phyloP scores from a whole-genome alignment of 2,329 filamentous ascomycete genomes.

The Botrytis hyacinthi region DNA sequence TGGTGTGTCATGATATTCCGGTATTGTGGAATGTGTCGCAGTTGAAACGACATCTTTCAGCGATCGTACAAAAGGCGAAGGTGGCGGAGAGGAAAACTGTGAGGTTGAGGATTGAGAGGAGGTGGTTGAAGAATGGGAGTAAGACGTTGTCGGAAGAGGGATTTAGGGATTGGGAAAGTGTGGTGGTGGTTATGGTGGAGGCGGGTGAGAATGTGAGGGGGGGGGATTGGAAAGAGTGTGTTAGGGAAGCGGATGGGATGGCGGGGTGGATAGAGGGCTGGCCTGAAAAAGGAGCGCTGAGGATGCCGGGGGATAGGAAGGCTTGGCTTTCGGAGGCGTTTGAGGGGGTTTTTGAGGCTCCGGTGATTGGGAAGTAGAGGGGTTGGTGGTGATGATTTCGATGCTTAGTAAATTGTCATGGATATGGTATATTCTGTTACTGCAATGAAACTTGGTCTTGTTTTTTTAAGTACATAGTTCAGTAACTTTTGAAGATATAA shows the following conservation, averaged over 20 bases:
- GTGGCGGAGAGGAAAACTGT: not conserved
- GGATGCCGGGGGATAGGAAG: not conserved
- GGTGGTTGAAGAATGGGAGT: not conserved
- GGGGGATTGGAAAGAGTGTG: not conserved
- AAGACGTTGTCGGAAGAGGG: not conserved
- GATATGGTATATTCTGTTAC: not conserved
- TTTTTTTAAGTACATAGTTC: not conserved
- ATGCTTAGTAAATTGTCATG: not conserved
- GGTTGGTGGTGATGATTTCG: not conserved
- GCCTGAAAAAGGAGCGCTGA: slow-evolving; percentile 6
- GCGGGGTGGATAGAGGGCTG: slow-evolving; percentile 4
- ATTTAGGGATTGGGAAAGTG: not conserved
- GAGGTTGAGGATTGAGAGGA: not conserved
- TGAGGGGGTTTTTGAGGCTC: not conserved
- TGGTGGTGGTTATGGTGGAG: not conserved
- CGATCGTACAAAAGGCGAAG: not conserved
- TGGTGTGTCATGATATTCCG: not conserved
- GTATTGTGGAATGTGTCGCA: not conserved
- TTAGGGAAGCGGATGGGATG: not conserved
- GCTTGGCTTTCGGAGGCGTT: not conserved
- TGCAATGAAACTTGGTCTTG: not conserved
- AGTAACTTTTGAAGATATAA: no score
- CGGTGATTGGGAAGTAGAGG: not conserved
- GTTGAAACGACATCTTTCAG: not conserved
- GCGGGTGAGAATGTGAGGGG: not conserved